These are phyloP conservation scores for Kwoniella shivajii DNA, from an alignment of 1,284 basidiomycete genomes.

Conservation along the genomic window DNA sequence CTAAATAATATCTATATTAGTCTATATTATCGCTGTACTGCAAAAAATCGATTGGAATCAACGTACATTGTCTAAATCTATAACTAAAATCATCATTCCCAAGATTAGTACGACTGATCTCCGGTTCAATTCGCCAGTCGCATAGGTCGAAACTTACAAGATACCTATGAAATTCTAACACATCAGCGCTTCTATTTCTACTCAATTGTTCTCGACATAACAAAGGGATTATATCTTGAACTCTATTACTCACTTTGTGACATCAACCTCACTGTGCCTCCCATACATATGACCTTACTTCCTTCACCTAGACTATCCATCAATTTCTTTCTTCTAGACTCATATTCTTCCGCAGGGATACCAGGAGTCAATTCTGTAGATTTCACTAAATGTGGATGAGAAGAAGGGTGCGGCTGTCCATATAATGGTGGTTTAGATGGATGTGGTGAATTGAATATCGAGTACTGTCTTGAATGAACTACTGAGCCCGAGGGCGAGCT, in stretches of 20 bases:
- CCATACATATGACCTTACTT: conserved; percentile 76
- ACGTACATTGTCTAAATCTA: conserved; percentile 77
- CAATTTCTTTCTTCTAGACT: conserved; percentile 68
- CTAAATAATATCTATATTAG: conserved; percentile 33
- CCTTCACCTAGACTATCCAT: conserved; percentile 77
- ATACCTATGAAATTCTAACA: conserved; percentile 42
- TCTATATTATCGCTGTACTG: background rate
- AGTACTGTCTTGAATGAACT: conserved; percentile 1
- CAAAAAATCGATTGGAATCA: background rate
- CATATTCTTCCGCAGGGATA: conserved; percentile 79
- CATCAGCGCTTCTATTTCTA: too few relatives aligned
- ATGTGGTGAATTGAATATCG: conserved; percentile 12
- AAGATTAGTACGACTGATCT: too few relatives aligned
- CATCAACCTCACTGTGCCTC: conserved; percentile 83
- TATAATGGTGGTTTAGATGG: conserved; percentile 64
- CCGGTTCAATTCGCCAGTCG: too few relatives aligned
- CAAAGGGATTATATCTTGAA: conserved; percentile 29
- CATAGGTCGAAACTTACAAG: conserved; percentile 5
- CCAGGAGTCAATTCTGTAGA: conserved; percentile 80
- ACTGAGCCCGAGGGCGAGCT: too few relatives aligned
- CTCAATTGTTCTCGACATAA: conserved; percentile 29
- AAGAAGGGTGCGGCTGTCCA: conserved; percentile 74
- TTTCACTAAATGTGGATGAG: conserved; percentile 77
- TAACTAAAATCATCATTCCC: conserved; percentile 64
- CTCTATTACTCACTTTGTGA: conserved; percentile 69